These are phyloP conservation scores for Camelina sativa DNA, from an alignment of 345 rosid species.

Conservation along the genomic window DNA sequence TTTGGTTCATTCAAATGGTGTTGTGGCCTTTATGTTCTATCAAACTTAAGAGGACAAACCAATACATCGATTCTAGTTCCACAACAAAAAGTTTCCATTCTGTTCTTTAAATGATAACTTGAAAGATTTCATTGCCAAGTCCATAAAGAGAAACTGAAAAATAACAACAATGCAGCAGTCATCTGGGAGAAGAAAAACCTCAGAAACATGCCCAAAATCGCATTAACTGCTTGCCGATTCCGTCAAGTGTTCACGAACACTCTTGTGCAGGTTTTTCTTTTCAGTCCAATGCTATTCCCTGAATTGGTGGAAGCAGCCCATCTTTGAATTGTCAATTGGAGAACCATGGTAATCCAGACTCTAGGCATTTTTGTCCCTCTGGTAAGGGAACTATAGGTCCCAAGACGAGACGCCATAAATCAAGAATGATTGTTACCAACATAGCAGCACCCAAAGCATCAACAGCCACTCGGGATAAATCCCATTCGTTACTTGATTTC, in stretches of 20 bases:
- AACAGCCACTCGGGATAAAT: conserved; percentile 76
- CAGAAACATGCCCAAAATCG: conserved; percentile 13
- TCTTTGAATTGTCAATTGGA: conserved; percentile 37
- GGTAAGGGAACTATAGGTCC: conserved; percentile 83
- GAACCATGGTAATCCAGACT: conserved; percentile 89
- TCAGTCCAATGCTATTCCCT: not conserved
- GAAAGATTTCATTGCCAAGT: not conserved
- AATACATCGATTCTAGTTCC: not conserved
- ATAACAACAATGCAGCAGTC: conserved; percentile 14
- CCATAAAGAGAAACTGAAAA: not conserved
- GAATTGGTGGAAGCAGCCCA: conserved; percentile 16
- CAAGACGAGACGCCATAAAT: conserved; percentile 88
- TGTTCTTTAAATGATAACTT: not conserved
- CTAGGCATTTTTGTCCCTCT: conserved; percentile 58
- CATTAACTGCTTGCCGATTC: not conserved
- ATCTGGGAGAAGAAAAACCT: conserved; percentile 13
- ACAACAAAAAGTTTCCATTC: not conserved
- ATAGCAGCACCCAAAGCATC: conserved; percentile 97
- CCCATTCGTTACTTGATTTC: conserved; percentile 83
- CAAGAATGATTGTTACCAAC: conserved; percentile 94
- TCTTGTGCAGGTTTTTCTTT: conserved; percentile 4
- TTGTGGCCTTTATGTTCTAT: not conserved
- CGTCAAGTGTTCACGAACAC: not conserved
- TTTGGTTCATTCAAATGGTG: not conserved
- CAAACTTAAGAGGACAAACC: not conserved